Base-by-base conservation (phyloP, 2,329 filamentous ascomycete genomes). In the Coleophoma eucalyptorum region DNA sequence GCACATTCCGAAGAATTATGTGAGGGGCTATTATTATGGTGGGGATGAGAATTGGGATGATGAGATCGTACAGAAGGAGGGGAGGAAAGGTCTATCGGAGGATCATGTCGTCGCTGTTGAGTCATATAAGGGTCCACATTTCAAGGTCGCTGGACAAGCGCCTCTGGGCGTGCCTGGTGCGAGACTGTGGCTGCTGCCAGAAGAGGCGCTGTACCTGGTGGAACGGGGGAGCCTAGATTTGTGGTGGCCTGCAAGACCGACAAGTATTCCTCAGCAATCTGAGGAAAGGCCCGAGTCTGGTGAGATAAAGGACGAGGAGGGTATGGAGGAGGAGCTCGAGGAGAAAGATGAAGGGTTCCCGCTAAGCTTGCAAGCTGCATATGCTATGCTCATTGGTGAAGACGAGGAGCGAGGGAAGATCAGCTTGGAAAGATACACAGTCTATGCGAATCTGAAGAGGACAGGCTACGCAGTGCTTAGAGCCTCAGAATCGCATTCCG, bases 311-410 rank as follows among this genome's bases (percentile, higher is more conserved):
- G 26, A 6, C 3, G 26, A 26, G 2, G 26, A 26, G 6, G 5
- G 6, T 26, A 80, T 40, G 3, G 52, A 53, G 19, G 64, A 62
- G 3, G 60, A 62, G 16, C 54, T 70, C 31, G 73, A 76, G 40
- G 81, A 83, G 34, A 76, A 78, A 51, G 79, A 84, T 6, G 71
- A 78, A 4, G 87, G 87, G 0, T 68, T 94, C n/a, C 91, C 93
- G 0, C 85, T 99, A 75, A 96, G 89, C 68, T 72, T 97, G 37
- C 90, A 97, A 67, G 92, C 89, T 5, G 91, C 91, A 0, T 97
- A 97, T 72, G 82, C 92, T 5, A 79, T 90, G 19, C 84, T 96
- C 48, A 80, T 96, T 56, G 90, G 90, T 1, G 74, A 80, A 20
- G 86, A 89, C 44, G 79, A 73, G 5, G 79, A 83, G 54, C 67